Evolutionary conservation across 306 rosid species (phyloP), one percentile per base, ranked within the genome.

Genomic region (Betula pendula): DNA sequence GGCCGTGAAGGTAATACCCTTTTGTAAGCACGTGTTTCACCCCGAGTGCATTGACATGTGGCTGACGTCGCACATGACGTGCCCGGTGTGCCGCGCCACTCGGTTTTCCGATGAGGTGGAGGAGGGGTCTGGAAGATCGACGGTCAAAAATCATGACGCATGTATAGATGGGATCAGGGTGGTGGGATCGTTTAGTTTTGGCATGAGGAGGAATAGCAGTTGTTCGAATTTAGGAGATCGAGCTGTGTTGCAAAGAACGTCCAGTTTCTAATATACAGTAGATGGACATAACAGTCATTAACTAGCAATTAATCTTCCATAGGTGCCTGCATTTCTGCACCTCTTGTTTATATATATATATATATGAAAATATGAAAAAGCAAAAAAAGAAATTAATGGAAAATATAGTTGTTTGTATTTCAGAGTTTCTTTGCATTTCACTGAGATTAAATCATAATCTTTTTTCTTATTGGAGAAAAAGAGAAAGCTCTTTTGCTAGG

Each of bases 1-100:
- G 8, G 12, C 14, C 35, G 82, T 88, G 22, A 86, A 88, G 77
- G 51, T 78, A 75, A 72, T 87, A 0, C 87, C 89, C 20, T 27
- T 73, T 65, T 90, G 93, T 17, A 43, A 11, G 72, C 96, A 90
- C 85, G 86, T 81, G 89, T 90, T 86, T 59, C 96, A 90, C 44
- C 75, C 81, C 0, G 13, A 71, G 1, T 88, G 96, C 25, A 69
- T 90, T 13, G 90, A 90, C 84, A 66, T 68, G 80, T 90, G 96
- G 92, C 88, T 90, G 0, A 11, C 20, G 6, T 29, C 73, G 25
- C 91, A 87, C 75, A 81, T 87, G 82, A 74, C 88, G 0, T 85
- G 92, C 40, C 96, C 92, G 0, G 62, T 90, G 11, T 88, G 92
- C 82, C 80, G 89, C 40, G 80, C 89, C 4, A 73, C 68, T 1